A percentile compares a stretch with the other conserved stretches of the same genome.
phyloP scores from a whole-genome alignment of 192 early-diverging fungal genomes.

The Mortierella alpina region DNA sequence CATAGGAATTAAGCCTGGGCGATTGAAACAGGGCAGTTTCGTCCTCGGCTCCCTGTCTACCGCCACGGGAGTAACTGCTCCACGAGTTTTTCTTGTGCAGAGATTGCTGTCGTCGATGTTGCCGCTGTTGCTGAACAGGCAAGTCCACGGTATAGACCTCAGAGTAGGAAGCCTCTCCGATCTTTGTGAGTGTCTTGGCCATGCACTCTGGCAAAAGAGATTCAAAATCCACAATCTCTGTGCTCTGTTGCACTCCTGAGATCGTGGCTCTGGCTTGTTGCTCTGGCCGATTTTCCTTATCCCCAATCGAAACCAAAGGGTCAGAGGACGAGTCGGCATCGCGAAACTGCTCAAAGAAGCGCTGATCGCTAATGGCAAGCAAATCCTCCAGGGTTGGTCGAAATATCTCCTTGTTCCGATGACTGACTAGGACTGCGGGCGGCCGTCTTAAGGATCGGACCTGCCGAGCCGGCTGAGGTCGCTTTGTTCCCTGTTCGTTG shows the following conservation, averaged over 20 bases:
- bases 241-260: not conserved
- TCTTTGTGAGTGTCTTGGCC: conserved; percentile 59
- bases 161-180: conserved; percentile 89
- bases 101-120: conserved; percentile 1
- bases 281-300: not conserved
- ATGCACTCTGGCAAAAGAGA: conserved; percentile 23
- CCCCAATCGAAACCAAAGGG: not conserved
- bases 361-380: conserved; percentile 35
- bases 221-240: conserved; percentile 34
- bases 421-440: conserved; percentile 14
- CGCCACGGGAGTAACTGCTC: not conserved
- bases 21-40: conserved; percentile 23
- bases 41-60: not conserved
- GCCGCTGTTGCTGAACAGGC: conserved; percentile 7
- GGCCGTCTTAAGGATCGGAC: conserved; percentile 29
- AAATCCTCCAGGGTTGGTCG: conserved; percentile 30
- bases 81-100: too few species aligned
- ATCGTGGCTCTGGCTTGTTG: too few species aligned
- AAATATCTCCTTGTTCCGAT: conserved; percentile 12
- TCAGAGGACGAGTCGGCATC: too few species aligned
- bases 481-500: not conserved
- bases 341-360: conserved; percentile 39
- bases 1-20: conserved; percentile 11
- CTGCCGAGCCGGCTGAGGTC: not conserved
- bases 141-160: conserved; percentile 74